Evolutionary conservation across 345 rosid species (phyloP), one percentile per base, ranked within the genome.

Genomic region (Cardamine chenopodiifolia): DNA sequence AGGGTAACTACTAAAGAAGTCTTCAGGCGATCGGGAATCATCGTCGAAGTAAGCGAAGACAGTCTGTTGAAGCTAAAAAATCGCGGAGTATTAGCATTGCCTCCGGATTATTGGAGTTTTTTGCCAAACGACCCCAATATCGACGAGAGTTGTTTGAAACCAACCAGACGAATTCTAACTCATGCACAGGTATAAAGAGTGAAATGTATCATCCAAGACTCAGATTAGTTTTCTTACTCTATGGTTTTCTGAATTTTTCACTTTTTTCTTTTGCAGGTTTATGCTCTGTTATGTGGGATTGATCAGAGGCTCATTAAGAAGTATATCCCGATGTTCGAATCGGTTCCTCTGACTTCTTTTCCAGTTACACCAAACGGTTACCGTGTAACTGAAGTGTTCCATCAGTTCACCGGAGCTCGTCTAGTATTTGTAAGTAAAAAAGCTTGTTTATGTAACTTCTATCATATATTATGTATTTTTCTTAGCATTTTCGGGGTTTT

Each of bases 121-220:
- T 42, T 92, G 39, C 95, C 89, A 7, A 62, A 70, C 37, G 96
- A 86, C 67, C 74, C 83, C 3, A 82, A 84, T 61, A 82, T 81
- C 52, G 96, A 88, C 29, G 86, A 92, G 64, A 81, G 72, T 71
- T 67, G 32, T 20, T 28, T 55, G 40, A 87, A 74, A 82, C 89
- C 86, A 55, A 78, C 81, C 66, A 82, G 74, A 77, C 79, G 90
- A 68, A 73, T 87, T 66, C 76, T 95, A 57, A 82, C 97, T 7
- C 97, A 83, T 87, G 78, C 85, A 26, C 99, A 95, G 97, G 99
- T 94, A 69, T 44, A 28, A n/a, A n/a, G n/a, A n/a, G n/a, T n/a
- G n/a, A 55, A 20, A 32, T 62, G 25, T 77, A 55, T 17, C 26
- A 55, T 64, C 4, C 8, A 31, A 28, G 48, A 37, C 26, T 54